phyloP scores from a whole-genome alignment of 2,329 filamentous ascomycete genomes.

The Aspergillus sp. region DNA sequence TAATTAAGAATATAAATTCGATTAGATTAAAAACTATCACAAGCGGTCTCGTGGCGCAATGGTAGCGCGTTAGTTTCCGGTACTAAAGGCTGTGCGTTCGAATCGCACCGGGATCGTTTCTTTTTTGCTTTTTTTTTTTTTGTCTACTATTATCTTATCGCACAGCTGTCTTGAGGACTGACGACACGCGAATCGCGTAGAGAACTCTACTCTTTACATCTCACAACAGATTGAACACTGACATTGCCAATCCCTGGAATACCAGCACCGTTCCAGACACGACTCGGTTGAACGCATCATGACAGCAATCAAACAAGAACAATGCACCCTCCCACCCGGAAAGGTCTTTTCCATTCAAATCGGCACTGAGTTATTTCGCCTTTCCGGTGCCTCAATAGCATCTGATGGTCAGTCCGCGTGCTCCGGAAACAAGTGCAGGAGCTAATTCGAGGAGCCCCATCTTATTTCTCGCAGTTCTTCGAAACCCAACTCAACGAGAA shows the following conservation, averaged over 20 bases:
- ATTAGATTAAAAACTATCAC: not conserved
- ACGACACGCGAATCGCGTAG: no score
- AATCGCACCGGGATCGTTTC: constrained; percentile 7
- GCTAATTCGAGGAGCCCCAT: constrained; percentile 67
- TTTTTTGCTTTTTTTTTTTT: not conserved
- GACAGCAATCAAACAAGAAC: constrained; percentile 1
- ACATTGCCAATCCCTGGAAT: no score
- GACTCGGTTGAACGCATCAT: no score
- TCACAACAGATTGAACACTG: no score
- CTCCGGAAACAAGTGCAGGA: not conserved
- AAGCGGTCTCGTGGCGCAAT: constrained; percentile 8
- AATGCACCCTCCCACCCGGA: constrained; percentile 43
- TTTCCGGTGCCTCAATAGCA: constrained; percentile 63
- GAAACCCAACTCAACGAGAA: constrained; percentile 67
- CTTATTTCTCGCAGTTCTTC: constrained; percentile 95
- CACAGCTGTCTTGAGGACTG: not conserved
- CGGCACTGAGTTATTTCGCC: constrained; percentile 59
- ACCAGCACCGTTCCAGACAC: no score
- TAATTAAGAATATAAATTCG: accelerated
- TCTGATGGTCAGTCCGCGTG: constrained; percentile 57
- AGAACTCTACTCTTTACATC: no score
- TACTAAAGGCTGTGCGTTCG: constrained; percentile 7
- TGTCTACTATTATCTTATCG: not conserved
- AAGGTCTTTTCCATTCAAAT: constrained; percentile 67
- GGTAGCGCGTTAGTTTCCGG: constrained; percentile 11